Evolutionary conservation across 495 filamentous ascomycete genomes (phyloP).

Genomic region (Neurospora sp.): DNA sequence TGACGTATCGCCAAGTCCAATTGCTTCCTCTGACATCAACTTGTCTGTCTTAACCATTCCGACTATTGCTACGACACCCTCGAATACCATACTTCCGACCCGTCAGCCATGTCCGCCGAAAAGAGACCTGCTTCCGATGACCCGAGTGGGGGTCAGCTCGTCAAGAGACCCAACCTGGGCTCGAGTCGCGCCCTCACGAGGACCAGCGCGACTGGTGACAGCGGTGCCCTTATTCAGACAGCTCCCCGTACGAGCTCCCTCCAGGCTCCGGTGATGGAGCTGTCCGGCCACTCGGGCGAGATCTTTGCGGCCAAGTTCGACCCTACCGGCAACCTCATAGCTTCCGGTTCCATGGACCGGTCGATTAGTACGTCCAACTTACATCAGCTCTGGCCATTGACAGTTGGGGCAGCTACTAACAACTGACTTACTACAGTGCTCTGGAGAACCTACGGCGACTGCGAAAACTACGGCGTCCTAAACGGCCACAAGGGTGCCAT

Average conservation of each 20-base stretch:
- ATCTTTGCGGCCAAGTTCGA: constrained; percentile 89
- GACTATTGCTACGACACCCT: too few species aligned
- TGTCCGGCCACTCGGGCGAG: constrained; percentile 71
- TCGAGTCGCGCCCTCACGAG: constrained; percentile 50
- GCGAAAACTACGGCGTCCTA: constrained; percentile 84
- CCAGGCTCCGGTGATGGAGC: constrained; percentile 89
- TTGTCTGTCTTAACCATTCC: neutral
- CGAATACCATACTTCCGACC: neutral
- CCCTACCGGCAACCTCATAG: constrained; percentile 74
- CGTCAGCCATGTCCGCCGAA: constrained; percentile 64
- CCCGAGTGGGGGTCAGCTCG: constrained; percentile 70
- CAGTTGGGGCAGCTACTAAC: constrained; percentile 1
- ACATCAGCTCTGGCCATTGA: neutral
- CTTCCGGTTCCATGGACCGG: constrained; percentile 92
- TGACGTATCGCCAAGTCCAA: neutral
- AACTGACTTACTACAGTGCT: constrained; percentile 49
- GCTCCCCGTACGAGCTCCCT: constrained; percentile 73
- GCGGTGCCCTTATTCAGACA: constrained; percentile 67
- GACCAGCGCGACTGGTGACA: constrained; percentile 56
- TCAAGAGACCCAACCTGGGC: constrained; percentile 81
- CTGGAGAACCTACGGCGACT: constrained; percentile 85
- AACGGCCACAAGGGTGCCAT: constrained; percentile 83
- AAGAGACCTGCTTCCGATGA: constrained; percentile 78
- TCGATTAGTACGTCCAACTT: constrained; percentile 58
- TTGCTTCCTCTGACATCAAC: neutral